A percentile compares a stretch with the other conserved stretches of the same genome.
phyloP scores from a whole-genome alignment of 2,329 filamentous ascomycete genomes.

The Chaetomiaceae sp. region DNA sequence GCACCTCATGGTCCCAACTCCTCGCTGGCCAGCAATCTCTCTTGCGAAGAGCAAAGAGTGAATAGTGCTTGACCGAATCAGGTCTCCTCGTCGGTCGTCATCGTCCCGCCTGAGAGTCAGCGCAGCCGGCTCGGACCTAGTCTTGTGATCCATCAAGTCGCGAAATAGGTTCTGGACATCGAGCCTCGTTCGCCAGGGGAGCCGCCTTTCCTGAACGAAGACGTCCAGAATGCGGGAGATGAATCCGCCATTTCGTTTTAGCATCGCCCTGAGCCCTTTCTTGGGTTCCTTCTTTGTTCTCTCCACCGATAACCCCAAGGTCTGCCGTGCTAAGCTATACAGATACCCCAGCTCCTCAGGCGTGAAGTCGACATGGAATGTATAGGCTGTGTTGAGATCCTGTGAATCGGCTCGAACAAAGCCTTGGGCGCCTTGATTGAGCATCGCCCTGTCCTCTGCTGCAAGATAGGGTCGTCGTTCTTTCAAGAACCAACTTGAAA shows the following conservation, averaged over 20 bases:
- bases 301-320: slow-evolving; percentile 9
- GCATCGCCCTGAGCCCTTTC: slow-evolving; percentile 18
- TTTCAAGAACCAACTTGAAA: slow-evolving; percentile 11
- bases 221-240: slow-evolving; percentile 7
- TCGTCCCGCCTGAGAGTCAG: slow-evolving; percentile 31
- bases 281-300: slow-evolving; percentile 11
- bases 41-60: slow-evolving; percentile 42
- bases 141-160: slow-evolving; percentile 29
- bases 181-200: slow-evolving; percentile 22
- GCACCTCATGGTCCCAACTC: slow-evolving; percentile 36
- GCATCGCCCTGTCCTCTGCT: slow-evolving; percentile 13
- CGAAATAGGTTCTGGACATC: slow-evolving; percentile 35
- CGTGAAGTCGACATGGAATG: slow-evolving; percentile 43
- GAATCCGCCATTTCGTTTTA: slow-evolving; percentile 5
- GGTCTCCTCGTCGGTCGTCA: slow-evolving; percentile 24
- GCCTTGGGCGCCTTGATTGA: slow-evolving; percentile 17
- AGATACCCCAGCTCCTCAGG: slow-evolving; percentile 30
- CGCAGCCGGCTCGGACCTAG: slow-evolving; percentile 17
- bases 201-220: slow-evolving; percentile 5
- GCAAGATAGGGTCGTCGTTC: slow-evolving; percentile 21
- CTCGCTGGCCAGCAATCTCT: slow-evolving; percentile 41
- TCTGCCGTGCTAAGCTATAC: background rate
- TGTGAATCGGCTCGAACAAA: slow-evolving; percentile 9
- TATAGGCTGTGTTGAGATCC: slow-evolving; percentile 7
- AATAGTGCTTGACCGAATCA: slow-evolving; percentile 28